These are phyloP conservation scores for Termitomyces sp. DNA, from an alignment of 768 basidiomycete genomes.

Conservation along the genomic window DNA sequence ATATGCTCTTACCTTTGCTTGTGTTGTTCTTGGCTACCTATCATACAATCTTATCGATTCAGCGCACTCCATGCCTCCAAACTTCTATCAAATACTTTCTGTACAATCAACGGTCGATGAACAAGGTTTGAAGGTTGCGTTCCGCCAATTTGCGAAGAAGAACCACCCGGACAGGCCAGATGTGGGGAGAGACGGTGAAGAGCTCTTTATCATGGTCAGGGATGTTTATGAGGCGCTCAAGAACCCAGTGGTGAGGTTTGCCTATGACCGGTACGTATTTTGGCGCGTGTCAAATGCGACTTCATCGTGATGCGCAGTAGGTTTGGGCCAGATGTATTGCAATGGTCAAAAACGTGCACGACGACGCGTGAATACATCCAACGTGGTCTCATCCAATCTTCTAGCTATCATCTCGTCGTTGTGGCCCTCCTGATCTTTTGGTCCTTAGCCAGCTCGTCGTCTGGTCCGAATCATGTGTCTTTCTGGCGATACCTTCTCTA, in stretches of 20 bases:
- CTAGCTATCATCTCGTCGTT: slow-evolving; percentile 64
- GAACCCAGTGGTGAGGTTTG: slow-evolving; percentile 73
- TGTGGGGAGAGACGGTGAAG: slow-evolving; percentile 50
- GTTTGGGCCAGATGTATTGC: slow-evolving; percentile 70
- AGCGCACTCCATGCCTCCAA: slow-evolving; percentile 51
- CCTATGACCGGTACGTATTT: slow-evolving; percentile 66
- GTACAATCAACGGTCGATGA: slow-evolving; percentile 62
- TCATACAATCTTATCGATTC: slow-evolving; percentile 58
- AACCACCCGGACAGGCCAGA: slow-evolving; percentile 74
- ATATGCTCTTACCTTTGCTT: slow-evolving; percentile 56
- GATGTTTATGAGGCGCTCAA: slow-evolving; percentile 77
- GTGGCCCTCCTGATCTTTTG: slow-evolving; percentile 53
- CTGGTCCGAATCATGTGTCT: slow-evolving; percentile 43
- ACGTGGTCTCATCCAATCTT: slow-evolving; percentile 55
- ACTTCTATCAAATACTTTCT: slow-evolving; percentile 74
- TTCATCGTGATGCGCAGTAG: slow-evolving; percentile 27
- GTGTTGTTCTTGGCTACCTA: slow-evolving; percentile 63
- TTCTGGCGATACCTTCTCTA: slow-evolving; percentile 83
- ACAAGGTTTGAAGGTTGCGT: slow-evolving; percentile 60
- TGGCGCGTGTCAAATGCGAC: background rate
- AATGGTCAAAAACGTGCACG: slow-evolving; percentile 58
- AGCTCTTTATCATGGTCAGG: slow-evolving; percentile 62
- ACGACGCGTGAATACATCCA: slow-evolving; percentile 66
- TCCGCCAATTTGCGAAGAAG: slow-evolving; percentile 66
- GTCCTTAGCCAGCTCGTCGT: slow-evolving; percentile 51